phyloP scores from a whole-genome alignment of 1,284 basidiomycete species.

The Sparassis latifolia region DNA sequence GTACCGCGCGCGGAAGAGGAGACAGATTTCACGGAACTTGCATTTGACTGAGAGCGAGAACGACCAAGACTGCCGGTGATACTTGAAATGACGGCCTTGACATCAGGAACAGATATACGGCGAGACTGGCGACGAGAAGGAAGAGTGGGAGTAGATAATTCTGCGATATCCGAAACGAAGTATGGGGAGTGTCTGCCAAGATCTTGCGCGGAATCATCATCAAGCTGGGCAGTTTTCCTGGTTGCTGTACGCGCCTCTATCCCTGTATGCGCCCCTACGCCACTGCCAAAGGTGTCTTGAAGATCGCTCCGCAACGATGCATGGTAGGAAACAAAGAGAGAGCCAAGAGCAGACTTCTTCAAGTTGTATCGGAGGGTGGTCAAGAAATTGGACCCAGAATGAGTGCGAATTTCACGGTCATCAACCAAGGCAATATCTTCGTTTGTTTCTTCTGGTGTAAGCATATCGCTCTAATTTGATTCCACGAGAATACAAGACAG shows the following conservation, averaged over 20 bases:
- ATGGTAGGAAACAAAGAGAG: constrained; percentile 8
- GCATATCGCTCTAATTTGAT: no score
- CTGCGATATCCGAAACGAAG: not conserved
- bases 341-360: constrained; percentile 8
- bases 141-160: not conserved
- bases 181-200: not conserved
- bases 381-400: not conserved
- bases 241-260: no score
- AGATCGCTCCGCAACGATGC: constrained; percentile 1
- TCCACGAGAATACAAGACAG: no score
- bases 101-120: not conserved
- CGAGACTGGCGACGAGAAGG: not conserved
- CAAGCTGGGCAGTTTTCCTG: no score
- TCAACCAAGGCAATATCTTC: no score
- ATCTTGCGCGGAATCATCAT: no score
- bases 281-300: not conserved
- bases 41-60: not conserved
- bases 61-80: not conserved
- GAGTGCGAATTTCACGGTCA: no score
- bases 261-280: no score
- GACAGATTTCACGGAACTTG: not conserved
- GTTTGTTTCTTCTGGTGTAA: no score
- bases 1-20: not conserved
- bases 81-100: not conserved
- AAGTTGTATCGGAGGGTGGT: constrained; percentile 4